These are phyloP conservation scores for Lentinus brumalis DNA, from an alignment of 768 basidiomycete species.

Conservation along the genomic window DNA sequence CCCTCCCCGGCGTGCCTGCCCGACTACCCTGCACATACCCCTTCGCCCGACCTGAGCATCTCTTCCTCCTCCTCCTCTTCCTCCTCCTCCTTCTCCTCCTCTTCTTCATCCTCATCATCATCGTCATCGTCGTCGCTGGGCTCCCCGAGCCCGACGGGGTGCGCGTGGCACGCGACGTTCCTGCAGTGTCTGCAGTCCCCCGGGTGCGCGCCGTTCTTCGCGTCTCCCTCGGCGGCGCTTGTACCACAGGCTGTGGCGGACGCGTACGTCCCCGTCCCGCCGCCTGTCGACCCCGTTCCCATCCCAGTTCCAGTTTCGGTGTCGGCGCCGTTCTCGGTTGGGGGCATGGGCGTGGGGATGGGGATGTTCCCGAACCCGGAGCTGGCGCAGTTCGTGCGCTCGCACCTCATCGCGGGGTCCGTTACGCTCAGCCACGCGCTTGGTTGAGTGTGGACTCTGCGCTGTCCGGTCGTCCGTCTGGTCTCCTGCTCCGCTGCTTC, in stretches of 20 bases:
- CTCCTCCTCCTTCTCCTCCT: not conserved
- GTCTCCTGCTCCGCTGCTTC: too few relatives aligned
- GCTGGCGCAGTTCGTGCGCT: slow-evolving; percentile 17
- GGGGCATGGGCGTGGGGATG: not conserved
- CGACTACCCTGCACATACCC: too few relatives aligned
- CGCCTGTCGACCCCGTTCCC: not conserved
- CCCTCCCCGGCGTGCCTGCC: not conserved
- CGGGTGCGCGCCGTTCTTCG: slow-evolving; percentile 13
- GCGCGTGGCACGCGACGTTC: slow-evolving; percentile 20
- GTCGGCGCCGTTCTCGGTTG: not conserved
- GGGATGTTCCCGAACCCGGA: slow-evolving; percentile 12
- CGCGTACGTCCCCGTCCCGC: not conserved
- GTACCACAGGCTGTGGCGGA: not conserved
- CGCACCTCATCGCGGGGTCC: slow-evolving; percentile 13
- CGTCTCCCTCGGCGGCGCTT: not conserved
- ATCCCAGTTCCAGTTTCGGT: not conserved
- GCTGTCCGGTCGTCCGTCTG: too few relatives aligned
- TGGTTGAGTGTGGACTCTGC: slow-evolving; percentile 10
- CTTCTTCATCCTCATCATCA: not conserved
- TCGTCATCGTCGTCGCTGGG: not conserved
- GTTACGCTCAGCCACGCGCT: slow-evolving; percentile 22
- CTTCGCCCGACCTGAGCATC: not conserved
- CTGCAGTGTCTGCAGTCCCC: slow-evolving; percentile 19
- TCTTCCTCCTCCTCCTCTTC: not conserved
- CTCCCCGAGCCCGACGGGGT: slow-evolving; percentile 12